Evolutionary conservation across 2,329 filamentous ascomycete species (phyloP).

Genomic region (Apiospora malaysiana): DNA sequence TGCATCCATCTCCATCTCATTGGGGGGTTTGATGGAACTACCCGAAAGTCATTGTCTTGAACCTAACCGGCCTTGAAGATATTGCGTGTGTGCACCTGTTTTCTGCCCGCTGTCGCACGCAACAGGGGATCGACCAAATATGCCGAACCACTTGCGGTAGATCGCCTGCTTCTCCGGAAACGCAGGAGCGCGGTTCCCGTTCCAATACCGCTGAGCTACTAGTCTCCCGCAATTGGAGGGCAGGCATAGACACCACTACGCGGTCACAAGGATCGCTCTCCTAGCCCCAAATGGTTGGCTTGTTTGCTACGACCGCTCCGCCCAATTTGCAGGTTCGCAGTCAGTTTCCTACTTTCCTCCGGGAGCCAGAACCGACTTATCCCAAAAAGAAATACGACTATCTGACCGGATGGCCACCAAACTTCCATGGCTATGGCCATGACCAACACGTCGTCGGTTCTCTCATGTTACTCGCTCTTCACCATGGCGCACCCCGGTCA

Average conservation of each 20-base stretch:
- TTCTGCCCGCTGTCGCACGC: background rate
- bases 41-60: background rate
- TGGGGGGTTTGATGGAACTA: background rate
- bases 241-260: background rate
- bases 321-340: constrained; percentile 6
- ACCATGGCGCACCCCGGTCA: background rate
- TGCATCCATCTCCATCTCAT: constrained; percentile 13
- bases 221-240: background rate
- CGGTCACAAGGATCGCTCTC: background rate
- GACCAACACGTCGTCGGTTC: background rate
- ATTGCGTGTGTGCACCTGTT: background rate
- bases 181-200: background rate
- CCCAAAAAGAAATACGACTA: background rate
- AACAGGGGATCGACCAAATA: background rate
- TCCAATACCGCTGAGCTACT: background rate
- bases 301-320: constrained; percentile 6
- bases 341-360: background rate
- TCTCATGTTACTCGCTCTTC: background rate
- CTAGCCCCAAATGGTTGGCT: background rate
- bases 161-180: background rate
- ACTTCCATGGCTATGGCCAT: background rate
- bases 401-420: background rate
- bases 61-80: background rate
- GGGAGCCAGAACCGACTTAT: background rate
- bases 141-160: background rate